Base-by-base conservation (phyloP, 768 basidiomycete species). In the Melanogaster broomeanus region DNA sequence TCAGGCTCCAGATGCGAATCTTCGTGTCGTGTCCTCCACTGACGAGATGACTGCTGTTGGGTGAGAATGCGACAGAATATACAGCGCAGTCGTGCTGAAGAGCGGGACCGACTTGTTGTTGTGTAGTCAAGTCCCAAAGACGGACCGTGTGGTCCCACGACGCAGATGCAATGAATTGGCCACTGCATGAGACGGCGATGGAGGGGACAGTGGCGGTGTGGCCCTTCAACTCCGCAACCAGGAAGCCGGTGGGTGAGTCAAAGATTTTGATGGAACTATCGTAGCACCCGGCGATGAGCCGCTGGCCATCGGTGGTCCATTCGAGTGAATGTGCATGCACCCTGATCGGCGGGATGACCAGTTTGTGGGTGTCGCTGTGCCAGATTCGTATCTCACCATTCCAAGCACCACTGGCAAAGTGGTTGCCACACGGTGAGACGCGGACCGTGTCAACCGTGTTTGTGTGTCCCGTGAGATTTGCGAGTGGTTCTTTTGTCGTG, bases 271-370 rank as follows among this genome's bases (percentile, higher is more conserved):
- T 58, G 3, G 55, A 51, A 5, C 61, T 58, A 4, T 31, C 12
- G 5, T 35, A n/a, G 42, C 51, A 52, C 15, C 61, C 61, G n/a
- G 59, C 19, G 27, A 62, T 63, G 39, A 62, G 48, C 44, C 10
- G 35, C 16, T 27, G 49, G 18, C 55, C 55, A 18, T 63, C 59
- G 18, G 39, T 51, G 2, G 61, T 55, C 61, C 61, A 62, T 31
- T 42, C 47, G 11, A 62, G 61, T 0, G 61, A 63, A 37, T 25
- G 45, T 8, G 37, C 59, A 0, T 15, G 2, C 45, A 40, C 5
- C 4, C 24, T 41, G 51, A 40, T 58, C 44, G 1, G 49, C 4
- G 48, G 51, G 22, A 58, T 25, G 21, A 22, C 22, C 6, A 19
- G 3, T 7, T 40, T 41, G 16, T 42, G 38, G 18, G 46, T 15